These are phyloP conservation scores for Zopfochytrium polystomum DNA, from an alignment of 371 early-diverging fungal species.

Conservation along the genomic window DNA sequence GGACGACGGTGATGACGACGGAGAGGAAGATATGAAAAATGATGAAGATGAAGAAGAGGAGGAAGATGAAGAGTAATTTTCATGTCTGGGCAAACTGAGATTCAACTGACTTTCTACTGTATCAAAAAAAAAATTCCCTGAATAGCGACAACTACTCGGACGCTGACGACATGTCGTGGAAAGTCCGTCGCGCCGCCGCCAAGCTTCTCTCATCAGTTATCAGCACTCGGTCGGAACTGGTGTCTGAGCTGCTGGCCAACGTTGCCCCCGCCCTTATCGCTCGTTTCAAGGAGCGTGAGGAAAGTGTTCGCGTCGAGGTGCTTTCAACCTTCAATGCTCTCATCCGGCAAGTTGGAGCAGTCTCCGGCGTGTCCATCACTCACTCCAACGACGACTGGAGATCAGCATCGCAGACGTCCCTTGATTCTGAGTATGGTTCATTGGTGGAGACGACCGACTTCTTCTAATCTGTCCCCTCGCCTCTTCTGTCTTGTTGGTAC, in stretches of 20 bases:
- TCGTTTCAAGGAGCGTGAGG: constrained; percentile 88
- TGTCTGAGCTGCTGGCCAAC: constrained; percentile 59
- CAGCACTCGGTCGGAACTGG: constrained; percentile 64
- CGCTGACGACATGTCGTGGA: constrained; percentile 82
- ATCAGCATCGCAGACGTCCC: constrained; percentile 19
- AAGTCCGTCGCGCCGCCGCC: constrained; percentile 82
- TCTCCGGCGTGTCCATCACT: constrained; percentile 39
- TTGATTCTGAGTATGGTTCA: constrained; percentile 1
- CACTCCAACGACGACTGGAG: constrained; percentile 33
- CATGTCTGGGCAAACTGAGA: too few species aligned
- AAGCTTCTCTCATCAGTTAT: constrained; percentile 75
- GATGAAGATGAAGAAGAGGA: constrained; percentile 71
- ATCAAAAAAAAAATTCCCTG: too few species aligned
- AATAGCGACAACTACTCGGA: constrained; percentile 61
- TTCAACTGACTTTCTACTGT: too few species aligned
- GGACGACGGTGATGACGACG: constrained; percentile 52
- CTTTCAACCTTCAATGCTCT: constrained; percentile 72
- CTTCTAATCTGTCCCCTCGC: too few species aligned
- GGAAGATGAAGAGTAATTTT: too few species aligned
- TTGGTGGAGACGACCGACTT: too few species aligned
- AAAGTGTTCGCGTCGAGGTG: constrained; percentile 86
- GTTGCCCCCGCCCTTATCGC: constrained; percentile 72
- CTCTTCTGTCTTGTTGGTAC: too few species aligned
- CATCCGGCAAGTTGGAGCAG: constrained; percentile 67
- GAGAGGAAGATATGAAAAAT: constrained; percentile 47